A percentile compares a stretch with the other conserved stretches of the same genome.
Conservation (phyloP, 202 grass and related monocot genomes). For the Panicum virgatum region DNA sequence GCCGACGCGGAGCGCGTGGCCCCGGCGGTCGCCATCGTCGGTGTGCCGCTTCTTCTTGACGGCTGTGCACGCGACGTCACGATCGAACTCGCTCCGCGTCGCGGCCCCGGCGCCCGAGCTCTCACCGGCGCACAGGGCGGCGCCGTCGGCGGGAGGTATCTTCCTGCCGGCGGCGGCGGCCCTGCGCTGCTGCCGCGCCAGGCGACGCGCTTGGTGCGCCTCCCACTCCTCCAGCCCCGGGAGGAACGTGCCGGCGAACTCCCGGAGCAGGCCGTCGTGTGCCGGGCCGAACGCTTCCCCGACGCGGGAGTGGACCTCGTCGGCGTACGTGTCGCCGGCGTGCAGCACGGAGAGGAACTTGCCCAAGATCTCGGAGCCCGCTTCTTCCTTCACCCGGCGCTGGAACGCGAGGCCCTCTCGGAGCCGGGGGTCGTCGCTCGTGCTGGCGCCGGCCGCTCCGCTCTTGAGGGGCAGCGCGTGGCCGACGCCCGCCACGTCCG, state of each 20-base stretch:
- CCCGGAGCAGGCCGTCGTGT: not conserved
- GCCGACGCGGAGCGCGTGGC: not conserved
- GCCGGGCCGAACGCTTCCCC: not conserved
- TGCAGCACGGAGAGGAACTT: not conserved
- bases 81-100: not conserved
- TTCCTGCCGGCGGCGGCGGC: too few relatives aligned
- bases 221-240: not conserved
- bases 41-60: not conserved
- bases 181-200: too few relatives aligned
- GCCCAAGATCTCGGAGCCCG: rapidly evolving
- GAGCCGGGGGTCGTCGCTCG: not conserved
- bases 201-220: not conserved
- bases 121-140: not conserved
- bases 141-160: not conserved
- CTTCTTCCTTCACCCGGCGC: rapidly evolving
- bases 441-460: not conserved
- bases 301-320: not conserved
- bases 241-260: not conserved
- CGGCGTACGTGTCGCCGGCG: not conserved
- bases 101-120: not conserved
- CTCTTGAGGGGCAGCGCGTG: too few relatives aligned
- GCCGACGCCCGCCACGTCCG: too few relatives aligned
- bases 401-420: rapidly evolving
- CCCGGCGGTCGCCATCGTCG: not conserved
- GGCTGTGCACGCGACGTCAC: too few relatives aligned